Conservation (phyloP, 2,329 filamentous ascomycete species). For the Trichoderma breve region DNA sequence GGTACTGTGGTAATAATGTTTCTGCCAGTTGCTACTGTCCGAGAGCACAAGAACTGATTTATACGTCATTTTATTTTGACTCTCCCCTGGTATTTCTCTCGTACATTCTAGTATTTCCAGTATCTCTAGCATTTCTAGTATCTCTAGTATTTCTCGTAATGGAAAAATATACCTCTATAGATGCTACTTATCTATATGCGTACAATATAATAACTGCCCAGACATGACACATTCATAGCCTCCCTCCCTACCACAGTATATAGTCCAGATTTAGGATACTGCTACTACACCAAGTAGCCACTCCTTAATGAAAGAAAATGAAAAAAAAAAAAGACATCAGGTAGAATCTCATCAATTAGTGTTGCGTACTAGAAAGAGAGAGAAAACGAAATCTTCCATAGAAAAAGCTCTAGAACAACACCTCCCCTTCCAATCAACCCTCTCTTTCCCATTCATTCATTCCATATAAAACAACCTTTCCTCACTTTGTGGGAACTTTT, state of each 20-base stretch:
- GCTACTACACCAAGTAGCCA: not conserved
- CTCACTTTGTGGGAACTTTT: not conserved
- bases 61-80: too few species aligned
- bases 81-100: too few species aligned
- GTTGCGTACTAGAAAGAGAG: not conserved
- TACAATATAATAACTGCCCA: not conserved
- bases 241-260: not conserved
- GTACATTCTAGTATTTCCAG: not conserved
- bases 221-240: not conserved
- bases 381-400: not conserved
- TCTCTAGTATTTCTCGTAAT: not conserved
- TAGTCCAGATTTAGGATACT: not conserved
- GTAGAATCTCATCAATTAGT: not conserved
- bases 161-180: not conserved
- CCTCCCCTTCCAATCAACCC: not conserved
- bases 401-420: not conserved
- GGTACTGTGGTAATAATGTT: not conserved
- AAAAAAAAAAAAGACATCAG: not conserved
- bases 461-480: not conserved
- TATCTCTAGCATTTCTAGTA: not conserved
- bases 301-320: not conserved
- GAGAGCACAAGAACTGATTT: too few species aligned
- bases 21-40: not conserved
- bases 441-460: not conserved
- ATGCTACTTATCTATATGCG: not conserved